A percentile compares a stretch with the other conserved stretches of the same genome.
Conservation (phyloP, 495 filamentous ascomycete species). For the Aspergillus conjunctus region DNA sequence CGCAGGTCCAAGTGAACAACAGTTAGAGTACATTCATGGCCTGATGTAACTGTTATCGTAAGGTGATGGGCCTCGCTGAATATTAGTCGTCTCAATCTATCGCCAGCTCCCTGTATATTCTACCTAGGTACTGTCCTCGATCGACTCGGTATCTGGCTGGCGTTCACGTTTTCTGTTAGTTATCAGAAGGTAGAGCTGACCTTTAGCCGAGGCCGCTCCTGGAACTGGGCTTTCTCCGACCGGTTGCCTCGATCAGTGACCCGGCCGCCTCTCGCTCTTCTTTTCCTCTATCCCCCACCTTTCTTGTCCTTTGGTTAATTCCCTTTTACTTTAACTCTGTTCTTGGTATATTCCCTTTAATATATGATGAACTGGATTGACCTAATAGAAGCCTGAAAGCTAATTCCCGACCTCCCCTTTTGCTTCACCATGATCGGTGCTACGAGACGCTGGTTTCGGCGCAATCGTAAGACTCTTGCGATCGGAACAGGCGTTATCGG, state of each 20-base stretch:
- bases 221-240: conserved; percentile 26
- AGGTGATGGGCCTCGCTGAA: too few relatives aligned
- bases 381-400: conserved; percentile 14
- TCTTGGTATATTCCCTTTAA: background rate
- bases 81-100: too few relatives aligned
- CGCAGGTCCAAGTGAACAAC: too few relatives aligned
- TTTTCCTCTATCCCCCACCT: background rate
- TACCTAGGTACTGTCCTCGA: background rate
- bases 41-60: too few relatives aligned
- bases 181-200: conserved; percentile 13
- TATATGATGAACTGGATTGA: conserved; percentile 24
- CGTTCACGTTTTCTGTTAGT: conserved; percentile 15
- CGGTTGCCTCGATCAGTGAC: conserved; percentile 17
- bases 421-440: conserved; percentile 71
- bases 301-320: conserved; percentile 16
- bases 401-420: conserved; percentile 14
- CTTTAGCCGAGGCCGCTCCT: conserved; percentile 43
- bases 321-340: conserved; percentile 9
- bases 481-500: conserved; percentile 85
- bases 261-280: conserved; percentile 19
- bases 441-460: conserved; percentile 83
- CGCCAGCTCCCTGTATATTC: background rate
- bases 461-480: conserved; percentile 87
- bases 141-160: background rate
- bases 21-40: too few relatives aligned